Evolutionary conservation across 176 grass and related monocot species (phyloP), one percentile per base, ranked within the genome.

Genomic region (Phoenix roebelenii): DNA sequence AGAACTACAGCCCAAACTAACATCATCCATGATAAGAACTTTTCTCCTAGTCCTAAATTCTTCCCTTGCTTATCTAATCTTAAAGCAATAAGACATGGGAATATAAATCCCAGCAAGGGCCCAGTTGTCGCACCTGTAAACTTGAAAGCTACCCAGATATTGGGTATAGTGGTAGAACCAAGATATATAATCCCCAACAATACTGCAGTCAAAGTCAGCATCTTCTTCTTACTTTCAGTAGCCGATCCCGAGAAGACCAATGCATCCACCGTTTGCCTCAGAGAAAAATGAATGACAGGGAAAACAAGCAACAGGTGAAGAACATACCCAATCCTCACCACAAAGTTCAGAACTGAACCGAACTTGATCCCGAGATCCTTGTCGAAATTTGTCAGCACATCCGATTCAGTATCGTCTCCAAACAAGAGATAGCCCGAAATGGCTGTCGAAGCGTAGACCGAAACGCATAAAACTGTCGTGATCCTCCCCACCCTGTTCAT

Each of bases 91-190:
- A 98, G 84, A 7, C 84, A 82, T 0, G 93, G 93, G 67, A 98
- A 98, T 61, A 98, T 92, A 78, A 98, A 98, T 4, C 93, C 93
- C 63, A 98, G 51, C 0, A 87, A 88, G 24, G 92, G 57, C 51
- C 93, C 93, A 0, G 93, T 92, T 0, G 93, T 98, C 0, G 93
- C 93, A 3, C 93, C 93, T 0, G 93, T 92, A 57, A 98, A 98
- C 76, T 92, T 98, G 72, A 98, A 98, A 63, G 87, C 87, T 28
- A 92, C 85, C 93, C 93, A 98, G 58, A 98, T 98, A 59, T 85
- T 98, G 28, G 93, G 93, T 81, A 98, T 92, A 49, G 77, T 85
- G 10, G 87, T 98, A 0, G 93, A 98, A 1, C 84, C 93, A 0
- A 98, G 88, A 69, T 92, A 98, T 57, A 98, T 76, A 54, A 89